Conservation (phyloP, 108 stramenopile genomes). For the Cyclotella sp. region DNA sequence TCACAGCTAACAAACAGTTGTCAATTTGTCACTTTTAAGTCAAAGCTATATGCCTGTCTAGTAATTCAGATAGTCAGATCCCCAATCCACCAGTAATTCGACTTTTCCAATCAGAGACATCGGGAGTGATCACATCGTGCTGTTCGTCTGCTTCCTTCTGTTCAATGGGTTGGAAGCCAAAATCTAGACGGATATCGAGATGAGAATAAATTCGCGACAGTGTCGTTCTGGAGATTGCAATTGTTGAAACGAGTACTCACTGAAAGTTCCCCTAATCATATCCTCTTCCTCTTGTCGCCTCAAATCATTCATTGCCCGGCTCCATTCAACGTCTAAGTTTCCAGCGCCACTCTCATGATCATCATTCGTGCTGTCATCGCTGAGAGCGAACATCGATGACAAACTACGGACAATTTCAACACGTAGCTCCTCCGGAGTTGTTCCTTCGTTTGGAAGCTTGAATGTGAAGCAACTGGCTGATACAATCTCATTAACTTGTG, state of each 20-base stretch:
- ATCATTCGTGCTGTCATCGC: slow-evolving; percentile 30
- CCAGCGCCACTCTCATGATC: not conserved
- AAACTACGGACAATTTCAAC: slow-evolving; percentile 53
- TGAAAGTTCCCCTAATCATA: slow-evolving; percentile 70
- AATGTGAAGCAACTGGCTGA: not conserved
- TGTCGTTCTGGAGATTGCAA: not conserved
- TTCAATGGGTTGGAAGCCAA: slow-evolving; percentile 65
- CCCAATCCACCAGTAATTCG: slow-evolving; percentile 30
- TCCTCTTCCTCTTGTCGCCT: slow-evolving; percentile 76
- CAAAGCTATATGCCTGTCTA: not conserved
- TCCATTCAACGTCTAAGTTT: slow-evolving; percentile 77
- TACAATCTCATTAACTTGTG: not conserved
- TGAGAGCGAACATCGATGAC: slow-evolving; percentile 27
- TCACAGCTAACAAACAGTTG: no score
- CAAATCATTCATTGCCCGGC: slow-evolving; percentile 87
- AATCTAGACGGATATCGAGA: slow-evolving; percentile 40
- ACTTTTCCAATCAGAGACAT: slow-evolving; percentile 39
- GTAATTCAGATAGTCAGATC: not conserved
- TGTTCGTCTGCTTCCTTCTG: slow-evolving; percentile 9
- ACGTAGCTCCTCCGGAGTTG: slow-evolving; percentile 70
- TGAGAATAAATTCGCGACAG: not conserved
- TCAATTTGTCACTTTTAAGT: no score
- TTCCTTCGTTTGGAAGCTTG: slow-evolving; percentile 13
- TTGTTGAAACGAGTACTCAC: slow-evolving; percentile 18
- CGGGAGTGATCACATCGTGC: not conserved